These are phyloP conservation scores for Taphrina pruni DNA, from an alignment of 1,139 yeast species.

Conservation along the genomic window DNA sequence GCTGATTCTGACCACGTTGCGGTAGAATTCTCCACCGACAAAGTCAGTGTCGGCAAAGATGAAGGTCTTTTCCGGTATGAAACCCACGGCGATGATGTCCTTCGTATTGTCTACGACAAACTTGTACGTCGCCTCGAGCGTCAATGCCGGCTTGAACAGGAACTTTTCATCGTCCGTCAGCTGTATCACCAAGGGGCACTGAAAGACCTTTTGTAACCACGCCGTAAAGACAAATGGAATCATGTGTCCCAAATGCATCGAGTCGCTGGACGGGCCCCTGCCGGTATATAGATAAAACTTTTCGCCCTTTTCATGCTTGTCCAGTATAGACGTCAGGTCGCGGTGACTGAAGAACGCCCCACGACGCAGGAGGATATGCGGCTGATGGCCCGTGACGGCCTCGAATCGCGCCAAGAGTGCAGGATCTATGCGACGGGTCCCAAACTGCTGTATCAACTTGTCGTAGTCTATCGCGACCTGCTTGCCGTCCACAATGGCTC, in stretches of 20 bases:
- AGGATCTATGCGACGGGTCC: slow-evolving; percentile 73
- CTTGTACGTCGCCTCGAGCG: slow-evolving; percentile 82
- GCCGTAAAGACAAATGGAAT: slow-evolving; percentile 93
- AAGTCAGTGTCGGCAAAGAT: slow-evolving; percentile 89
- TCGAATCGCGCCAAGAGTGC: slow-evolving; percentile 80
- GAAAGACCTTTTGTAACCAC: slow-evolving; percentile 98
- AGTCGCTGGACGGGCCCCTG: slow-evolving; percentile 94
- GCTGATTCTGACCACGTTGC: slow-evolving; percentile 90
- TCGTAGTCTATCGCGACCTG: slow-evolving; percentile 89
- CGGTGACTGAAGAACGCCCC: slow-evolving; percentile 94
- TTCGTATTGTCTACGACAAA: slow-evolving; percentile 83
- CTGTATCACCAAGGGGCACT: slow-evolving; percentile 93
- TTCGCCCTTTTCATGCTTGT: slow-evolving; percentile 89
- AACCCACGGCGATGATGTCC: slow-evolving; percentile 94
- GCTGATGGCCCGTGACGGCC: slow-evolving; percentile 82
- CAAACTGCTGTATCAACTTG: slow-evolving; percentile 82
- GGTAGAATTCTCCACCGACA: slow-evolving; percentile 94
- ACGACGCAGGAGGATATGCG: slow-evolving; percentile 90
- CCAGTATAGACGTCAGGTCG: slow-evolving; percentile 79
- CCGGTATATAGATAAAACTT: slow-evolving; percentile 97
- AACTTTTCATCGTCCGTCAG: slow-evolving; percentile 98
- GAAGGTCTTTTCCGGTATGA: slow-evolving; percentile 91
- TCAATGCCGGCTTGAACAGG: slow-evolving; percentile 85
- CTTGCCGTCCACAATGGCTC: slow-evolving; percentile 94
- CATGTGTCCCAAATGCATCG: slow-evolving; percentile 98